phyloP scores from a whole-genome alignment of 140 eudicot species.

The Erigeron philadelphicus region DNA sequence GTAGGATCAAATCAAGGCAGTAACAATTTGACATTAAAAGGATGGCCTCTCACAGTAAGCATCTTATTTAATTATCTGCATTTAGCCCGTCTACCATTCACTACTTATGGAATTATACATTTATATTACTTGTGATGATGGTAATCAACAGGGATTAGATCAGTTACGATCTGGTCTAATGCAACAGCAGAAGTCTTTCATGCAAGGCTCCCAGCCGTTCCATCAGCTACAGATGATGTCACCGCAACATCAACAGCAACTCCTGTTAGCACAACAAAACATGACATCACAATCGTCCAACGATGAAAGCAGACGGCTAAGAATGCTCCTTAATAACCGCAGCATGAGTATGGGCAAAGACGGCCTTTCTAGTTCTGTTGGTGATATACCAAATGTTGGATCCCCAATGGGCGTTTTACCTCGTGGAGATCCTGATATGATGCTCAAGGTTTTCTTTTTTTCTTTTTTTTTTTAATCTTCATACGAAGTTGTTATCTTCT shows the following conservation, averaged over 20 bases:
- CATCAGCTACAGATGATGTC: constrained; percentile 86
- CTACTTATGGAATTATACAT: background rate
- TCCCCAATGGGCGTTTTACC: constrained; percentile 66
- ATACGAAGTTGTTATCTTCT: background rate
- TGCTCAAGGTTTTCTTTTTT: constrained; percentile 51
- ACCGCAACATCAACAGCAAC: constrained; percentile 95
- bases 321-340: constrained; percentile 75
- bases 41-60: constrained; percentile 99
- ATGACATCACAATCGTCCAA: constrained; percentile 76
- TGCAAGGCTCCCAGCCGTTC: constrained; percentile 86
- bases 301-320: constrained; percentile 78
- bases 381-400: constrained; percentile 73
- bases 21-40: constrained; percentile 84
- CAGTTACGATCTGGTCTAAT: constrained; percentile 79
- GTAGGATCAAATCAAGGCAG: constrained; percentile 93
- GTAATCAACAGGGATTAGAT: constrained; percentile 58
- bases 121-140: background rate
- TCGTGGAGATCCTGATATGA: constrained; percentile 77
- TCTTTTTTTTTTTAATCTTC: background rate
- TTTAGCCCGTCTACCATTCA: background rate
- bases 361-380: constrained; percentile 59
- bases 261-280: constrained; percentile 81
- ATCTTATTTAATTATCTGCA: background rate
- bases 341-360: constrained; percentile 67
- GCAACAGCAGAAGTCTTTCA: constrained; percentile 87